Evolutionary conservation across 2,329 filamentous ascomycete species (phyloP), one percentile per base, ranked within the genome.

Genomic region (Pseudogymnoascus sp.): DNA sequence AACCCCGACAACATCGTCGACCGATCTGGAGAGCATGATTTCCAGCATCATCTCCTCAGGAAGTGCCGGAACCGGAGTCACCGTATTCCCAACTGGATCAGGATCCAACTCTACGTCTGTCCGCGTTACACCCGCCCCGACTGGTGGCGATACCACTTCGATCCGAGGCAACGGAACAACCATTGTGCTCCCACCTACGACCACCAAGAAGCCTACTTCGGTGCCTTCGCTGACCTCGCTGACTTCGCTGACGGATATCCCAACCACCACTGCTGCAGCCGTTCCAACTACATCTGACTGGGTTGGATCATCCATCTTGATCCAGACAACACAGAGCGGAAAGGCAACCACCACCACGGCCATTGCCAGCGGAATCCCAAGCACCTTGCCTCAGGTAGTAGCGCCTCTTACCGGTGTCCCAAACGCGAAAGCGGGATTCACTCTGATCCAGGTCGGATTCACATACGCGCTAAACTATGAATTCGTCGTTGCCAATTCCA

Each of bases 391-490:
- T 19, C 85, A 84, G 69, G 83, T 90, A 45, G 92, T 97, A 67
- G 83, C 86, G 29, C 91, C 91, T 7, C 83, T 85, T 41, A 80
- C 82, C 62, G 82, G 83, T 31, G 80, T 82, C 59, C 78, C 80
- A 19, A 85, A 83, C 1, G 26, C 55, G n/a, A 39, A 59, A 11
- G 31, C 10, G 84, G 89, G 90, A 68, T 85, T 83, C 0, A 85
- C 84, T 3, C 76, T 90, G 68, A 87, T 96, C 68, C 91, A 96
- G 72, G 82, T 97, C 66, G 94, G 90, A 35, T 97, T 97, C 81
- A 78, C 84, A 61, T 88, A 86, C 71, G 83, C 84, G 1, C 81
- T 96, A 68, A 93, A 95, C 77, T 99, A 94, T 74, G 78, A 83
- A 7, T 96, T 95, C 72, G 89, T 97, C 29, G 86, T 88, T 10